These are phyloP conservation scores for Diaporthe longicolla DNA, from an alignment of 2,329 filamentous ascomycete species.

Conservation along the genomic window DNA sequence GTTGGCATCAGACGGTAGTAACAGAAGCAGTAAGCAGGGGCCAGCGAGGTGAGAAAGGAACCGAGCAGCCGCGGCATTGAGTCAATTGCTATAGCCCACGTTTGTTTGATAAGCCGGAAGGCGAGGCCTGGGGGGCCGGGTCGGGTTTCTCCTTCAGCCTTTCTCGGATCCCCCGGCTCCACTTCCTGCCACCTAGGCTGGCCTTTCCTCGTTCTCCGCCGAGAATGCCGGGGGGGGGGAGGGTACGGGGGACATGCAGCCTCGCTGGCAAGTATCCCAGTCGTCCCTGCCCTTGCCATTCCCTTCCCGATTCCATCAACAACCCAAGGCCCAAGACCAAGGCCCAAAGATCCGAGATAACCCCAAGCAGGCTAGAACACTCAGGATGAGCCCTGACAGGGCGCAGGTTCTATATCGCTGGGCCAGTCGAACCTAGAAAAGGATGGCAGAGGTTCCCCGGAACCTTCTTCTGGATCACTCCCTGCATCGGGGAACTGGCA, in stretches of 20 bases:
- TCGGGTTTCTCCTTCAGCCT: conserved; percentile 29
- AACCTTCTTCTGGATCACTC: conserved; percentile 21
- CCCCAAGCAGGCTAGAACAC: neutral
- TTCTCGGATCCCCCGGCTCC: conserved; percentile 24
- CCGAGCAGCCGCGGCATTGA: conserved; percentile 13
- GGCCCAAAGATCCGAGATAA: conserved; percentile 22
- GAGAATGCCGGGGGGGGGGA: neutral
- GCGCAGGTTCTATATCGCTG: neutral
- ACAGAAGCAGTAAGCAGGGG: too few species aligned
- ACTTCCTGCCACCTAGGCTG: conserved; percentile 31
- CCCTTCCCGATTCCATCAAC: neutral
- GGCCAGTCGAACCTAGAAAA: neutral
- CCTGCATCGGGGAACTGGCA: conserved; percentile 12
- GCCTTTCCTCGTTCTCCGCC: conserved; percentile 26
- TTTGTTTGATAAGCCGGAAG: conserved; percentile 33
- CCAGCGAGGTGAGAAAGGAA: neutral
- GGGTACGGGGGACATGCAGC: neutral
- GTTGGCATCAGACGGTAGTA: conserved; percentile 17
- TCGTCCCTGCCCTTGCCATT: neutral
- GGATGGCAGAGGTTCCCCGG: neutral
- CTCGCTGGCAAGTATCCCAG: conserved; percentile 12
- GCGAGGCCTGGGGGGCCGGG: conserved; percentile 20
- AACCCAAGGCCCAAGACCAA: neutral
- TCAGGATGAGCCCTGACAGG: conserved; percentile 35
- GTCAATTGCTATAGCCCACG: conserved; percentile 26